Evolutionary conservation across 164 flowering plant species (phyloP), one percentile per base, ranked within the genome.

Genomic region (Umbilicus rupestris): DNA sequence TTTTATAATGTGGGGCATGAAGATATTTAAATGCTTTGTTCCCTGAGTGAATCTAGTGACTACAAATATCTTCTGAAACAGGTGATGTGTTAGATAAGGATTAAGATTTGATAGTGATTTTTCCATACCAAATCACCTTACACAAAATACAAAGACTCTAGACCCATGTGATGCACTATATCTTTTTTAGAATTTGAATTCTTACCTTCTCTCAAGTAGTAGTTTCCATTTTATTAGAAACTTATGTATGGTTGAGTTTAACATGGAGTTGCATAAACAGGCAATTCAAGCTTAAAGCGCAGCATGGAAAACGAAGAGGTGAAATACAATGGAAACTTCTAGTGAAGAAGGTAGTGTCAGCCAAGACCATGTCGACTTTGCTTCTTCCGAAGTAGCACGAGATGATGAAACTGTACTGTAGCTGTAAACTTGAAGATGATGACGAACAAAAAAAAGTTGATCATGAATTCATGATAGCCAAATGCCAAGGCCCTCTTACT

Each of bases 321-420:
- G 87, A 84, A 46, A 68, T 66, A 24, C 76, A 75, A 75, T 89
- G 96, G 96, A 84, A 70, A 66, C 70, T 84, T 1, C 76, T 89
- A 2, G 90, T 77, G 66, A 82, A 77, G 77, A 87, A 83, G 70
- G 90, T 87, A 45, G 73, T 71, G 41, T 76, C 80, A 8, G 96
- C 96, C 12, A 87, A 78, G 70, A 81, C 80, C 28, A 69, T 83
- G 64, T 82, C 85, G 67, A 77, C 83, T 24, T 67, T 89, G 70
- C 81, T 81, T 47, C 50, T 64, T 33, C 58, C 79, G 41, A 76
- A 81, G 60, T 35, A 35, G 37, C 37, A 35, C 7, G 37, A n/a
- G n/a, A n/a, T n/a, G n/a, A n/a, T n/a, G n/a, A n/a, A n/a, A n/a
- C n/a, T n/a, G n/a, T n/a, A n/a, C n/a, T n/a, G n/a, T n/a, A n/a